phyloP scores from a whole-genome alignment of 129 eudicot genomes.

The Gnaphalium uliginosum region DNA sequence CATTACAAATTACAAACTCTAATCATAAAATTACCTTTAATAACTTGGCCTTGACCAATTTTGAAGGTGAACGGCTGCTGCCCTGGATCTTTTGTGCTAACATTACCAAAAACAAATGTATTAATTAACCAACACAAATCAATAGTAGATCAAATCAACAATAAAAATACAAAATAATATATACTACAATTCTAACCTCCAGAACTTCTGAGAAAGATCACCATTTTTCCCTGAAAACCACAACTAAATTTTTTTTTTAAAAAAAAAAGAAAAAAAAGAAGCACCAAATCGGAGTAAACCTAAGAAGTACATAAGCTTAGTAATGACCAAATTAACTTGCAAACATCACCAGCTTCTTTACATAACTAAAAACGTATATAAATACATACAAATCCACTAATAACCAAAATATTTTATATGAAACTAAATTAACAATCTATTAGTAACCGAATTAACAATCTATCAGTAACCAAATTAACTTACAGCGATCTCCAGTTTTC shows the following conservation, averaged over 20 bases:
- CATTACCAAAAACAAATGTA: background rate
- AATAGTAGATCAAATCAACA: background rate
- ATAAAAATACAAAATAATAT: background rate
- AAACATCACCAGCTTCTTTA: background rate
- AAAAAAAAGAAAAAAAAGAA: too few species aligned
- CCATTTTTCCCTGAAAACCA: conserved; percentile 65
- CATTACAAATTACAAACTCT: background rate
- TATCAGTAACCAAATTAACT: too few species aligned
- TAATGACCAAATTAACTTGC: background rate
- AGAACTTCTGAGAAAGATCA: conserved; percentile 66
- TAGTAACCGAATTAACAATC: too few species aligned
- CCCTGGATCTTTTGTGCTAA: conserved; percentile 92
- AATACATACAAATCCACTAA: background rate
- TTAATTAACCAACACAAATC: conserved; percentile 12
- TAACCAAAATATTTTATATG: too few species aligned
- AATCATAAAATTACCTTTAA: conserved; percentile 56
- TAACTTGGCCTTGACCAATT: conserved; percentile 80
- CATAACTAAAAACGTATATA: too few species aligned
- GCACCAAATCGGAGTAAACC: too few species aligned
- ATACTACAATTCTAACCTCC: conserved; percentile 60
- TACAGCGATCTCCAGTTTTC: background rate
- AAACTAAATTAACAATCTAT: background rate
- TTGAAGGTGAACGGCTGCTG: conserved; percentile 79
- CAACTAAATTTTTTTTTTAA: background rate
- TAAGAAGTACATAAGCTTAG: background rate